These are phyloP conservation scores for Grammothele lineata DNA, from an alignment of 768 basidiomycete genomes.

Conservation along the genomic window DNA sequence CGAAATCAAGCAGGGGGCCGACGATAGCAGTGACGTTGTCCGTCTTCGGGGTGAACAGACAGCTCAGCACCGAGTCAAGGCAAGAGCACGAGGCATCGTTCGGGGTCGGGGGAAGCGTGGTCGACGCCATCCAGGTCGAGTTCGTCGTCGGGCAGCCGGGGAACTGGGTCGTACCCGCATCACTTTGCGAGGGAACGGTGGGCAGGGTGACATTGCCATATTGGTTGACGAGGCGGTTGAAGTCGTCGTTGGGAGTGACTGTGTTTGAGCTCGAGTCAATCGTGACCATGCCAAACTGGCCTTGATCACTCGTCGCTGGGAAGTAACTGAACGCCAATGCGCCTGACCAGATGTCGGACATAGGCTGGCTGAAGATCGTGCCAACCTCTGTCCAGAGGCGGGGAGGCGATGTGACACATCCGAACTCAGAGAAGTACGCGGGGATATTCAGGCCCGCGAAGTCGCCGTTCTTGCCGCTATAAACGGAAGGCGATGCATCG, in stretches of 20 bases:
- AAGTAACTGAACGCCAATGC: slow-evolving; percentile 90
- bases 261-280: slow-evolving; percentile 60
- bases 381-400: slow-evolving; percentile 79
- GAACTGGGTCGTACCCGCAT: slow-evolving; percentile 46
- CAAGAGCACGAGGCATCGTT: slow-evolving; percentile 78
- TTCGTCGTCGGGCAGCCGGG: slow-evolving; percentile 61
- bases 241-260: slow-evolving; percentile 68
- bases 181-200: slow-evolving; percentile 56
- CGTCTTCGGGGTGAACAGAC: slow-evolving; percentile 64
- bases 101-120: slow-evolving; percentile 78
- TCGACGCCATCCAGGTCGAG: slow-evolving; percentile 58
- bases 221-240: slow-evolving; percentile 55
- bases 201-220: slow-evolving; percentile 55
- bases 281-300: slow-evolving; percentile 83
- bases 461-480: slow-evolving; percentile 48
- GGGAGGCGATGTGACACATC: slow-evolving; percentile 58
- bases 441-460: slow-evolving; percentile 69
- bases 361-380: slow-evolving; percentile 66
- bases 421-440: slow-evolving; percentile 90
- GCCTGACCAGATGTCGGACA: slow-evolving; percentile 82
- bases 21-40: slow-evolving; percentile 56
- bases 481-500: slow-evolving; percentile 48
- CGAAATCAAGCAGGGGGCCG: slow-evolving; percentile 59
- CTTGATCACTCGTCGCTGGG: slow-evolving; percentile 66
- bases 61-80: slow-evolving; percentile 61